Evolutionary conservation across 2,329 filamentous ascomycete species (phyloP), one percentile per base, ranked within the genome.

Genomic region (Fusarium sp.): DNA sequence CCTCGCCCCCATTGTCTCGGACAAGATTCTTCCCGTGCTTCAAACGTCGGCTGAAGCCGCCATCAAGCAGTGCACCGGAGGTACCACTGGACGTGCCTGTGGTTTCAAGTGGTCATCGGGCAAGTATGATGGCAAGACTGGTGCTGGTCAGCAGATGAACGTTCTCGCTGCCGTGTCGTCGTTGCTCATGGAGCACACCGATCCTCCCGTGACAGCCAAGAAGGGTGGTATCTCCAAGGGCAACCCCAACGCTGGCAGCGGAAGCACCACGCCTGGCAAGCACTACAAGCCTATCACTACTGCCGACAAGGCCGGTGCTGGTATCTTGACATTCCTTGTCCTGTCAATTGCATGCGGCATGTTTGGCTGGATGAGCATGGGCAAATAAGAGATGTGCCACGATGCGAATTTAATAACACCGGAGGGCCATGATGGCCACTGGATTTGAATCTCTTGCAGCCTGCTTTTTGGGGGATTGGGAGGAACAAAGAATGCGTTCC

Each of bases 121-220:
- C 3, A 77, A 75, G 6, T 91, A 86, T 75, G 89, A 91, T 72
- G 87, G 88, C 50, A 88, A 85, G 67, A 86, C 83, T 5, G 89
- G 90, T 35, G 88, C 90, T 61, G 89, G 90, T 10, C 89, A 92
- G 80, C 85, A 90, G 77, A 90, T 92, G 85, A 87, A 87, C 64
- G 90, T 88, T 0, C 81, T 92, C 16, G 87, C 87, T 30, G 86
- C 90, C 5, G 85, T 91, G 20, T 87, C 87, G 6, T 86, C 86
- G 2, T 86, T 88, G 6, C 81, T 92, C 52, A 84, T 89, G 52
- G 79, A 81, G 32, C 73, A 80, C 6, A 82, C 83, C 3, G 80
- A 83, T 25, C 72, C 80, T 2, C 87, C 87, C 0, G 81, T 86
- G 18, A 88, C 88, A 0, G 85, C 84, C 2, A 73, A 80, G 11